A percentile compares a stretch with the other conserved stretches of the same genome.
Conservation (phyloP, 805 yeast genomes). For the Starmerella gropengiesseri region DNA sequence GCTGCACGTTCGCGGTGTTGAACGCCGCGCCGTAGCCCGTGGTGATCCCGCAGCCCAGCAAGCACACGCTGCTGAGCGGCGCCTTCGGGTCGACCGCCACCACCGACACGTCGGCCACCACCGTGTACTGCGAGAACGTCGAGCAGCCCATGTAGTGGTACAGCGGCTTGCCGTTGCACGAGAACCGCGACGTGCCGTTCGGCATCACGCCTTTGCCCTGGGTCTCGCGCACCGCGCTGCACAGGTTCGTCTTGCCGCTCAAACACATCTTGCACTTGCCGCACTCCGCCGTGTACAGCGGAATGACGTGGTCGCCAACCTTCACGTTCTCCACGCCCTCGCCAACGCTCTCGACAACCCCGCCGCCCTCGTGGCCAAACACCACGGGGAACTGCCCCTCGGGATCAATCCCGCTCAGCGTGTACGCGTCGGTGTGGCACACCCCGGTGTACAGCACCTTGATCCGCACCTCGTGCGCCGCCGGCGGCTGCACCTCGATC, state of each 20-base stretch:
- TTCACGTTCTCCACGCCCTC: slow-evolving; percentile 85
- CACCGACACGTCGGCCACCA: slow-evolving; percentile 92
- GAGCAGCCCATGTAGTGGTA: slow-evolving; percentile 98
- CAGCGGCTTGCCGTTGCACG: slow-evolving; percentile 58
- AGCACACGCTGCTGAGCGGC: slow-evolving; percentile 73
- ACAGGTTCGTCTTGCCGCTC: slow-evolving; percentile 91
- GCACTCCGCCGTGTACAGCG: slow-evolving; percentile 95
- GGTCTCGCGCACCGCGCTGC: slow-evolving; percentile 91
- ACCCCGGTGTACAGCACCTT: slow-evolving; percentile 82
- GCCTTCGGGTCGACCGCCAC: slow-evolving; percentile 84
- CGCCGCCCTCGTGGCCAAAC: slow-evolving; percentile 98
- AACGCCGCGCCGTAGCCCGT: slow-evolving; percentile 98
- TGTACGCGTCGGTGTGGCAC: slow-evolving; percentile 97
- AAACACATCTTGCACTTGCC: slow-evolving; percentile 87
- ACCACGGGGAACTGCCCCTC: slow-evolving; percentile 92
- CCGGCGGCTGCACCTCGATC: slow-evolving; percentile 85
- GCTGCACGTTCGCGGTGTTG: slow-evolving; percentile 80
- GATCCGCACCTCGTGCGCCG: slow-evolving; percentile 94
- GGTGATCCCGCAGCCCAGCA: slow-evolving; percentile 96
- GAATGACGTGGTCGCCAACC: slow-evolving; percentile 87
- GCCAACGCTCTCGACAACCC: slow-evolving; percentile 89
- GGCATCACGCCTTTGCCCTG: slow-evolving; percentile 99
- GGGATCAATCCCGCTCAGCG: slow-evolving; percentile 87
- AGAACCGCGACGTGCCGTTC: slow-evolving; percentile 90
- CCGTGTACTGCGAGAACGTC: slow-evolving; percentile 93